Conservation (phyloP, 2,329 filamentous ascomycete genomes). For the Sclerotinia minor region DNA sequence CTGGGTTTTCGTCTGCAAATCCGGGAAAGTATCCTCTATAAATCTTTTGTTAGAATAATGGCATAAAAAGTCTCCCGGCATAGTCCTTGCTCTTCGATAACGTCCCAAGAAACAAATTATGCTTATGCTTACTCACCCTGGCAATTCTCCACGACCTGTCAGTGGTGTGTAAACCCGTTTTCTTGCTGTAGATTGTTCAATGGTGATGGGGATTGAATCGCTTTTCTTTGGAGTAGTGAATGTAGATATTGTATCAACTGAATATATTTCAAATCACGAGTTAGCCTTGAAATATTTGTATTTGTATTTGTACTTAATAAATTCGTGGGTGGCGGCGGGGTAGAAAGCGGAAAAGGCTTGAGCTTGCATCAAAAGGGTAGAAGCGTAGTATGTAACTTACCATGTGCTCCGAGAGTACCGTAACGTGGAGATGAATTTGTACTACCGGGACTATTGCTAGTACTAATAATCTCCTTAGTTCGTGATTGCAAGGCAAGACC, state of each 20-base stretch:
- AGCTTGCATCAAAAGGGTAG: slow-evolving; percentile 18
- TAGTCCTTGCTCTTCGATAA: slow-evolving; percentile 1
- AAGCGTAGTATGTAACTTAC: slow-evolving; percentile 28
- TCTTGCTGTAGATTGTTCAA: slow-evolving; percentile 46
- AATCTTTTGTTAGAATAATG: slow-evolving; percentile 20
- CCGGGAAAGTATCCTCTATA: slow-evolving; percentile 60
- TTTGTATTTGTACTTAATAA: neutral
- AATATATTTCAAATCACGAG: slow-evolving; percentile 15
- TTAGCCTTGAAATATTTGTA: neutral
- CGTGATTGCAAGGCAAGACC: slow-evolving; percentile 20
- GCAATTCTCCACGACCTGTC: slow-evolving; percentile 59
- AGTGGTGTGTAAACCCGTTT: slow-evolving; percentile 49
- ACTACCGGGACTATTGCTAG: slow-evolving; percentile 11
- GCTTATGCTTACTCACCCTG: slow-evolving; percentile 50
- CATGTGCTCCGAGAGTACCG: slow-evolving; percentile 23
- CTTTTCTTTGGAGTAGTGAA: slow-evolving; percentile 41
- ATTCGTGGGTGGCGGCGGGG: slow-evolving; percentile 21
- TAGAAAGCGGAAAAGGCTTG: slow-evolving; percentile 8
- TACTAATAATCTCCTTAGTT: slow-evolving; percentile 23
- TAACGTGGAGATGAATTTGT: slow-evolving; percentile 22
- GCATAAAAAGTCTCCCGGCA: neutral
- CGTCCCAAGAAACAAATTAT: slow-evolving; percentile 6
- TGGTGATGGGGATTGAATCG: slow-evolving; percentile 58
- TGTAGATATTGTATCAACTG: slow-evolving; percentile 24
- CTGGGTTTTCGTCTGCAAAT: slow-evolving; percentile 52